A percentile compares a stretch with the other conserved stretches of the same genome.
phyloP scores from a whole-genome alignment of 345 rosid species.

The Conringia planisiliqua region DNA sequence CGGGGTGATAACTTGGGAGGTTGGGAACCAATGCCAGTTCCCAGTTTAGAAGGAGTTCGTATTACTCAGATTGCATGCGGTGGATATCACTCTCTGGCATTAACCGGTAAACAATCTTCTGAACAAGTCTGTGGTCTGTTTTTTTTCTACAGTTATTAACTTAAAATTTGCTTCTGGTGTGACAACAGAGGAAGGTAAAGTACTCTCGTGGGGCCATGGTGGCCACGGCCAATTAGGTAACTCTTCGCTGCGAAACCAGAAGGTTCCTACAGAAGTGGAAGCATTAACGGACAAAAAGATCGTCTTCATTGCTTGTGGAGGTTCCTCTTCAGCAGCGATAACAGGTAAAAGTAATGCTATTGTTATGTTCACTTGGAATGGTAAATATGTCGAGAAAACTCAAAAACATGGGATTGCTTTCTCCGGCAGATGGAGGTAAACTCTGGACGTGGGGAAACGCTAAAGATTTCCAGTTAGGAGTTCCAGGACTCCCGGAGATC shows the following conservation, averaged over 20 bases:
- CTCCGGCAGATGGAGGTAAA: slow-evolving; percentile 59
- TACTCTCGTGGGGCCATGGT: slow-evolving; percentile 94
- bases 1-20: slow-evolving; percentile 81
- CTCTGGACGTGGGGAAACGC: slow-evolving; percentile 96
- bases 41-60: slow-evolving; percentile 49
- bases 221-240: slow-evolving; percentile 91
- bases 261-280: slow-evolving; percentile 53
- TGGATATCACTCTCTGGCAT: slow-evolving; percentile 92
- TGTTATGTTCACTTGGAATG: background rate
- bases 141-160: background rate
- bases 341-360: slow-evolving; percentile 42
- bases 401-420: background rate
- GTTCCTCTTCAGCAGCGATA: slow-evolving; percentile 85
- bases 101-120: slow-evolving; percentile 56
- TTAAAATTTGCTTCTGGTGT: slow-evolving; percentile 16
- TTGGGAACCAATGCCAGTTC: slow-evolving; percentile 79
- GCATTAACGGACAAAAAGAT: slow-evolving; percentile 61
- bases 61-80: slow-evolving; percentile 76
- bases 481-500: slow-evolving; percentile 75
- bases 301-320: slow-evolving; percentile 69
- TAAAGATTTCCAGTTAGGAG: slow-evolving; percentile 82
- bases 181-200: slow-evolving; percentile 69
- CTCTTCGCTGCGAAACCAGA: slow-evolving; percentile 52
- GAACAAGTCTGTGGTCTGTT: background rate
- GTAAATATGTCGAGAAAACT: background rate